A percentile compares a stretch with the other conserved stretches of the same genome.
These are phyloP conservation scores for Curvularia sp. DNA, from an alignment of 2,329 filamentous ascomycete species.

Conservation along the genomic window DNA sequence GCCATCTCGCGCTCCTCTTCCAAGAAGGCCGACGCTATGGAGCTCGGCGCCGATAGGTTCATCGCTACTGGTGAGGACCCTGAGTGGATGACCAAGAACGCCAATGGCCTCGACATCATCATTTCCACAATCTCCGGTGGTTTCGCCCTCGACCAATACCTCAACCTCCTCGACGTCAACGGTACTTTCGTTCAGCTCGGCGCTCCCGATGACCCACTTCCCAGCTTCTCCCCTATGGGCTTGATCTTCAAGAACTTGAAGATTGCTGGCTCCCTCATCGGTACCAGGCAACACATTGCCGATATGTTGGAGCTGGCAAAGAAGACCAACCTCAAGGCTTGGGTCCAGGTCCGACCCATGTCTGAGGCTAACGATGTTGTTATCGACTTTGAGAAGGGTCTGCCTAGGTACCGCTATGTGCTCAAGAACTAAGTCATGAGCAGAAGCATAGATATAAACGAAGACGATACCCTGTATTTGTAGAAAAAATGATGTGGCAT, in stretches of 20 bases:
- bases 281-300: conserved; percentile 67
- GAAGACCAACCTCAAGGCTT: conserved; percentile 51
- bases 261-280: conserved; percentile 69
- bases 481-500: conserved; percentile 4
- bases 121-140: conserved; percentile 64
- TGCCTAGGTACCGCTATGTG: conserved; percentile 54
- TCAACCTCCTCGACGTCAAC: conserved; percentile 64
- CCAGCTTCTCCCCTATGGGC: conserved; percentile 61
- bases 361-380: conserved; percentile 48
- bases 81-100: conserved; percentile 65
- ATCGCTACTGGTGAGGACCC: conserved; percentile 65
- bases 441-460: background rate
- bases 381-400: conserved; percentile 47
- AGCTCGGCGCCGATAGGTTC: conserved; percentile 67
- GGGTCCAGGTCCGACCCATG: conserved; percentile 53
- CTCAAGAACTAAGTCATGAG: conserved; percentile 32
- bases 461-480: conserved; percentile 13
- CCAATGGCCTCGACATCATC: conserved; percentile 63
- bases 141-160: conserved; percentile 66
- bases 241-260: conserved; percentile 63
- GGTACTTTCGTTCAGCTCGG: conserved; percentile 72
- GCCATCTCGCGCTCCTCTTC: conserved; percentile 66
- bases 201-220: conserved; percentile 64
- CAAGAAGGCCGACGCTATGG: conserved; percentile 67
- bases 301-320: conserved; percentile 57